Evolutionary conservation across 352 stramenopile species (phyloP).

Genomic region (Pythium phragmiticola): DNA sequence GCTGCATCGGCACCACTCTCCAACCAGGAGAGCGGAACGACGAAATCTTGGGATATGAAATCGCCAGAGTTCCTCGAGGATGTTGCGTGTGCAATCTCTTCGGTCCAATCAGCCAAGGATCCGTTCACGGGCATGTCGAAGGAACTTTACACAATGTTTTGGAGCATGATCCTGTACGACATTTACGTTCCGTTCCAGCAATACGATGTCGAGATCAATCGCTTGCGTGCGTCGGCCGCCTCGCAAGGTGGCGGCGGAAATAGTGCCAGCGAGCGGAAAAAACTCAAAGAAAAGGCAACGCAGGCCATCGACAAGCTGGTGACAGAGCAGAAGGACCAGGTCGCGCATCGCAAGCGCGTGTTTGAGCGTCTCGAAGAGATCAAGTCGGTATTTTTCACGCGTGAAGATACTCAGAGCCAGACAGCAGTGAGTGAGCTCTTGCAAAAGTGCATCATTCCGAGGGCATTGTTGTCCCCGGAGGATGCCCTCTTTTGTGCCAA

Average conservation of each 20-base stretch:
- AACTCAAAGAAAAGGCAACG: conserved; percentile 74
- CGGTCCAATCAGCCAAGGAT: conserved; percentile 30
- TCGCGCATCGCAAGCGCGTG: conserved; percentile 81
- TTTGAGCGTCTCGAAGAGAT: conserved; percentile 72
- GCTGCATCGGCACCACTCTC: conserved; percentile 18
- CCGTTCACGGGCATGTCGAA: conserved; percentile 69
- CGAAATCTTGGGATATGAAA: conserved; percentile 67
- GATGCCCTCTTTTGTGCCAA: conserved; percentile 84
- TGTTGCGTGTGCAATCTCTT: conserved; percentile 41
- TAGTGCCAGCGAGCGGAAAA: conserved; percentile 62
- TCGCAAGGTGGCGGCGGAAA: conserved; percentile 31
- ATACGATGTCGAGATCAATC: conserved; percentile 82
- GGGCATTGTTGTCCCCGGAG: conserved; percentile 75
- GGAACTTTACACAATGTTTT: conserved; percentile 84
- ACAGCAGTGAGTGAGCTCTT: conserved; percentile 67
- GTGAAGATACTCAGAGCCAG: conserved; percentile 37
- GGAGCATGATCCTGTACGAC: conserved; percentile 85
- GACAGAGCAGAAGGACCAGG: conserved; percentile 86
- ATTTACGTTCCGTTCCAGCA: conserved; percentile 83
- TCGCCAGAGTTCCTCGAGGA: conserved; percentile 58
- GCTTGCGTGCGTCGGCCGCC: conserved; percentile 58
- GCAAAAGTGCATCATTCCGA: conserved; percentile 78
- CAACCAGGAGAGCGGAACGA: conserved; percentile 14
- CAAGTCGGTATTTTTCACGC: conserved; percentile 66
- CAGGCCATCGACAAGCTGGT: conserved; percentile 81